Conservation (phyloP, 2,329 filamentous ascomycete genomes). For the Ceratocystis diversiconidia region DNA sequence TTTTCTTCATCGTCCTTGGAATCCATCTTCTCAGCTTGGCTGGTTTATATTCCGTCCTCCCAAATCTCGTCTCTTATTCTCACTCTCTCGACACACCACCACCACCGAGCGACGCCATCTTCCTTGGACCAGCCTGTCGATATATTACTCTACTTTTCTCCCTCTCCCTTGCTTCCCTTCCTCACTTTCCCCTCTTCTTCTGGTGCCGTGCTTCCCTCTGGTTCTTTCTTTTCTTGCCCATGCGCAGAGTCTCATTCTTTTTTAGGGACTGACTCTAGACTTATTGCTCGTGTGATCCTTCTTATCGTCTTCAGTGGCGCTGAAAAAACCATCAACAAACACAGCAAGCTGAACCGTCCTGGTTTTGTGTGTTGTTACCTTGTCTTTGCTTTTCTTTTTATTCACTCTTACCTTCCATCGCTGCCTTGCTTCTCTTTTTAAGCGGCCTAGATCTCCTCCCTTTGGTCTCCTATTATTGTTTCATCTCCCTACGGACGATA, state of each 20-base stretch:
- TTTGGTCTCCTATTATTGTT: not conserved
- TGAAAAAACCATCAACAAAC: not conserved
- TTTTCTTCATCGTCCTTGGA: not conserved
- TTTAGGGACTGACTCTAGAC: not conserved
- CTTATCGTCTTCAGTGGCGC: not conserved
- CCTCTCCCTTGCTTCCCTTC: not conserved
- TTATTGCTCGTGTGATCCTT: not conserved
- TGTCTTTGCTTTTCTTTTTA: not conserved
- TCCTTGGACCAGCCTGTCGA: not conserved
- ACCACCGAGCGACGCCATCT: no score
- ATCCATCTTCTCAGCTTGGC: not conserved
- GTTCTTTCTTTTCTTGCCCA: not conserved
- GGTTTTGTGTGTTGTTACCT: not conserved
- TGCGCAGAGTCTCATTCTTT: not conserved
- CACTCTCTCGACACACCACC: no score
- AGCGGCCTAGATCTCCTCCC: not conserved
- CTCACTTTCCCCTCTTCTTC: not conserved
- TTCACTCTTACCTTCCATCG: not conserved
- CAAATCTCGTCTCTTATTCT: no score
- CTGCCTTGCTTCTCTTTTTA: not conserved
- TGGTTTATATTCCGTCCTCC: not conserved
- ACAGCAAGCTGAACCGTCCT: conserved; percentile 3
- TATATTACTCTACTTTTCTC: not conserved
- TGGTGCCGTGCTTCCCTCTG: not conserved
- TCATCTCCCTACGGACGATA: not conserved